Evolutionary conservation across 768 basidiomycete species (phyloP).

Genomic region (Cystobasidium ongulense): DNA sequence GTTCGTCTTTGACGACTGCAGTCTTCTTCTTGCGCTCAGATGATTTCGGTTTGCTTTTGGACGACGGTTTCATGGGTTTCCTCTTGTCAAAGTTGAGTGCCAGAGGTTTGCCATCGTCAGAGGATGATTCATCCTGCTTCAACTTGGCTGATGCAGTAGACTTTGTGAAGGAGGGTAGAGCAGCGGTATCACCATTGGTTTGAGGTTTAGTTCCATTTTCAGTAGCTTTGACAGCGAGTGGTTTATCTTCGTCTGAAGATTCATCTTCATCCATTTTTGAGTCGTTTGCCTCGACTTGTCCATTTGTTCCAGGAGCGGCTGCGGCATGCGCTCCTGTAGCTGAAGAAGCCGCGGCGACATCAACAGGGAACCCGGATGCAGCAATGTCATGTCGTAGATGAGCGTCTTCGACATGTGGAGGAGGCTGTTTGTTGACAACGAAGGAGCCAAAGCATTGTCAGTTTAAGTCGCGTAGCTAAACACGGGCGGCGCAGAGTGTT

Average conservation of each 20-base stretch:
- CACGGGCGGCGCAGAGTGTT: background rate
- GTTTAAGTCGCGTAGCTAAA: background rate
- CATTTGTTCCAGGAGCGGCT: constrained; percentile 24
- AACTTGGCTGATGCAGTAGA: background rate
- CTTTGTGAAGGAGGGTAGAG: constrained; percentile 1
- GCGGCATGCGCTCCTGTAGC: constrained; percentile 8
- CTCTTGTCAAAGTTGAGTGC: constrained; percentile 43
- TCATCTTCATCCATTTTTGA: constrained; percentile 45
- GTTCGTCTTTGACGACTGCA: background rate
- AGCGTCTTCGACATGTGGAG: constrained; percentile 12
- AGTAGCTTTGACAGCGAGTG: constrained; percentile 40
- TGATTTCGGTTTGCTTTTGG: background rate
- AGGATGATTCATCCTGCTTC: constrained; percentile 43
- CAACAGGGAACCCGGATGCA: constrained; percentile 11
- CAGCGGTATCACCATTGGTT: background rate
- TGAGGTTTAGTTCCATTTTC: background rate
- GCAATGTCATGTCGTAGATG: constrained; percentile 25
- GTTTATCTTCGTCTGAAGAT: constrained; percentile 44
- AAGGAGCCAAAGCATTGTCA: background rate
- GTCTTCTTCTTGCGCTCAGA: background rate
- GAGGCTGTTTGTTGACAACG: background rate
- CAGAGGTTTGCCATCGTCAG: constrained; percentile 34
- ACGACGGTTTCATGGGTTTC: background rate
- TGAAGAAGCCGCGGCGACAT: background rate
- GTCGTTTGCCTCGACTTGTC: constrained; percentile 33